Percentiles rank a stretch among this genome's conserved stretches.
Conservation (phyloP, 2,329 filamentous ascomycete genomes). For the Trichoderma guizhouense region DNA sequence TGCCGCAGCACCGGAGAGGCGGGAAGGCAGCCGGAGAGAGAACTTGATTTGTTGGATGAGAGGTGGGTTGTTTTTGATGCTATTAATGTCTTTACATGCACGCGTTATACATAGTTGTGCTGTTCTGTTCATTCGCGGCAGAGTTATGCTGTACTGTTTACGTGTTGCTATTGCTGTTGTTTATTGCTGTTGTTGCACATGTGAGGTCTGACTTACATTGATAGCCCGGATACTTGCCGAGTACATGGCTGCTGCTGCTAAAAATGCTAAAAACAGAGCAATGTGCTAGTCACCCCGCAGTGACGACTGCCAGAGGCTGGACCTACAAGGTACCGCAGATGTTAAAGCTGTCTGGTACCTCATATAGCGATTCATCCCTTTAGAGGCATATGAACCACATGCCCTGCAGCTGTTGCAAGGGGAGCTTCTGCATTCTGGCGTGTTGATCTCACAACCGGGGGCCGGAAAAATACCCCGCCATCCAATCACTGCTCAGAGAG, state of each 20-base stretch:
- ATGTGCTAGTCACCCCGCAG: neutral
- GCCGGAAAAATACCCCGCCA: neutral
- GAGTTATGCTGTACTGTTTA: neutral
- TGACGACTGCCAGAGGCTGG: neutral
- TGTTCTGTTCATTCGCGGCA: neutral
- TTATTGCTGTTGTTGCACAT: neutral
- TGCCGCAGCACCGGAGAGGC: neutral
- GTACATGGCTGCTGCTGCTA: neutral
- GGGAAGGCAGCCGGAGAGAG: neutral
- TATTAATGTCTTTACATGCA: neutral
- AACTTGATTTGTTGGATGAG: neutral
- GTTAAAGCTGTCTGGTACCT: neutral
- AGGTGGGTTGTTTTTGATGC: neutral
- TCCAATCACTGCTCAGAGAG: constrained; percentile 10
- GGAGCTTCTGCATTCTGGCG: neutral
- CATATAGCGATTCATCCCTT: neutral
- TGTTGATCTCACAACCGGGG: neutral
- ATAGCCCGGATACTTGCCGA: neutral
- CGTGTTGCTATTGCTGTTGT: neutral
- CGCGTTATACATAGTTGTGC: neutral
- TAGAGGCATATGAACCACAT: neutral
- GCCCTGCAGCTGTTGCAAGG: neutral
- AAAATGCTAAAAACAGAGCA: neutral
- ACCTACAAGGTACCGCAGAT: neutral
- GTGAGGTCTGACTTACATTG: neutral